Base-by-base conservation (phyloP, 2,329 filamentous ascomycete species). In the Fusarium secorum region DNA sequence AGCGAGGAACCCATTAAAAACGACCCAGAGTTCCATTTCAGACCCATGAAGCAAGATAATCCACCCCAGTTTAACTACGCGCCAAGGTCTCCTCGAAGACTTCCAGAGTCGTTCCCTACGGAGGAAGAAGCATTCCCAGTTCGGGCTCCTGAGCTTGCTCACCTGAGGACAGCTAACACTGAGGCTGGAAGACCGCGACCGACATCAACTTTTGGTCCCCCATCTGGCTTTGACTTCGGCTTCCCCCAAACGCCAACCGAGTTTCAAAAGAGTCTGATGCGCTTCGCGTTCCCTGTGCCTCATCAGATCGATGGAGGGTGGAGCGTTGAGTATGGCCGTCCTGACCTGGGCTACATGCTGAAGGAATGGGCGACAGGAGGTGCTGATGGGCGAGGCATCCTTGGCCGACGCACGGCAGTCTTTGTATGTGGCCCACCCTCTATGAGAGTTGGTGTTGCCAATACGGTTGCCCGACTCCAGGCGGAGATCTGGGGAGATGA, bases 281-380 rank as follows among this genome's bases (percentile, higher is more conserved):
- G 94, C 20, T 97, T 96, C 78, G 94, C 94, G 2, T 97, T 97
- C 78, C 88, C 95, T 1, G 83, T 89, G 38, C 87, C 88, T 35
- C 86, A 89, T 75, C 86, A 90, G 80, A 90, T 90, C 64, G 88
- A 90, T 72, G 91, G 93, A 72, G 93, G 94, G 59, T 97, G 95
- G 94, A 92, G 89, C 71, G 94, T 96, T 18, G 95, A 98, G 81
- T 98, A 98, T 80, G 94, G 94, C 22, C 89, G 95, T 0, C 95
- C 95, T 0, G 92, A 97, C 74, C 88, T 98, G 38, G 91, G 93
- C 2, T 95, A 91, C 79, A 93, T 97, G 89, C 86, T 98, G 58
- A 90, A 89, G 76, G 90, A 96, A 71, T 91, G 94, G 87, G 92
- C 93, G 8, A 90, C 88, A 26, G 91, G 90, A n/a, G 90, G 90